These are phyloP conservation scores for Aquilaria sinensis DNA, from an alignment of 345 rosid species.

Conservation along the genomic window DNA sequence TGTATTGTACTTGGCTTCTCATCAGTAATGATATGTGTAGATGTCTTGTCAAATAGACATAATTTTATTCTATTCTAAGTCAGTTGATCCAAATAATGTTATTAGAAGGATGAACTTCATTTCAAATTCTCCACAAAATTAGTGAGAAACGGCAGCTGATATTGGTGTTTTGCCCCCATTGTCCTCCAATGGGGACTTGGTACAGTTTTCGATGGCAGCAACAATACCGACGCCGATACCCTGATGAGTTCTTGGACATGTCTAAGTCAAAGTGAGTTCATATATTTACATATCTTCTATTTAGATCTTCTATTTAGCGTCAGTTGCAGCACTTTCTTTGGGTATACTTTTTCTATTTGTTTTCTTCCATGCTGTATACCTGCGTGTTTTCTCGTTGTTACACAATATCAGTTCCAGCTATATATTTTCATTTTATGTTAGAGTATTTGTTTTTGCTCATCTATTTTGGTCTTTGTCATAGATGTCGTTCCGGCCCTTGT, in stretches of 20 bases:
- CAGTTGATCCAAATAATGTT: too few relatives aligned
- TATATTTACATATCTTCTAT: background rate
- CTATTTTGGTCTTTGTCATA: background rate
- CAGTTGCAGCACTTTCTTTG: background rate
- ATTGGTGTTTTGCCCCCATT: background rate
- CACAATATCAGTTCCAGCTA: too few relatives aligned
- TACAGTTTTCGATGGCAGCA: slow-evolving; percentile 83
- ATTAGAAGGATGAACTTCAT: too few relatives aligned
- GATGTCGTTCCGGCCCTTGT: too few relatives aligned
- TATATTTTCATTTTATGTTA: too few relatives aligned
- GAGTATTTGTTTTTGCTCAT: background rate
- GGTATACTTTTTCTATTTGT: background rate
- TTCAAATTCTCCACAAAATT: background rate
- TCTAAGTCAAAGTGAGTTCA: slow-evolving; percentile 57
- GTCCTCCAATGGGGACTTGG: too few relatives aligned
- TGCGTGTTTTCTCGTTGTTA: background rate
- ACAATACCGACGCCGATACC: slow-evolving; percentile 77
- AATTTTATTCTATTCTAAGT: too few relatives aligned
- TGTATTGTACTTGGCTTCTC: too few relatives aligned
- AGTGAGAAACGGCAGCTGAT: background rate
- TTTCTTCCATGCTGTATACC: background rate
- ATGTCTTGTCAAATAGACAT: too few relatives aligned
- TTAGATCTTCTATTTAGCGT: background rate
- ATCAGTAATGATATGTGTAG: too few relatives aligned
- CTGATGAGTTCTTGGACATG: slow-evolving; percentile 91